Evolutionary conservation across 345 rosid genomes (phyloP).

Genomic region (Eucalyptus grandis): DNA sequence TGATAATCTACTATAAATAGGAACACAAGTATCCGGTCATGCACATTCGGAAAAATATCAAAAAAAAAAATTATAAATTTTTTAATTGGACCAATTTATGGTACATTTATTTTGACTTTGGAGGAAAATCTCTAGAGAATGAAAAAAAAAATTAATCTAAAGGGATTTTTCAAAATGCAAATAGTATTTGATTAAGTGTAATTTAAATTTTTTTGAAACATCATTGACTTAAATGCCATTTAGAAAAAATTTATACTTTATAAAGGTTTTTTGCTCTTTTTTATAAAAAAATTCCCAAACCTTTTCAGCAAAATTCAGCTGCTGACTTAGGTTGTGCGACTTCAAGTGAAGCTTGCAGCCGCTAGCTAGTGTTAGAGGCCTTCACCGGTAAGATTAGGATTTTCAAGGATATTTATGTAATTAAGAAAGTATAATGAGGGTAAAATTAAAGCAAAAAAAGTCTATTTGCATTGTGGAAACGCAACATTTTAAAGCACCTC

Average conservation of each 20-base stretch:
- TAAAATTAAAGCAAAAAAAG: background rate
- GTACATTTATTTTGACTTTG: accelerated
- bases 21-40: background rate
- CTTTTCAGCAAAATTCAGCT: background rate
- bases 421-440: background rate
- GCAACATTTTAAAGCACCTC: background rate
- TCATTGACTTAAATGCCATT: background rate
- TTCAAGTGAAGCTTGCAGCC: background rate
- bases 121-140: background rate
- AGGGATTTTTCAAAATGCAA: background rate
- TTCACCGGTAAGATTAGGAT: accelerated
- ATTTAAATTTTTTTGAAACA: background rate
- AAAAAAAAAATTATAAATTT: too few species aligned
- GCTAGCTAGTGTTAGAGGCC: background rate
- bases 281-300: background rate
- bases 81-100: accelerated
- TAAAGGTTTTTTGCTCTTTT: background rate
- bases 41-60: background rate
- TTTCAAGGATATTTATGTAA: background rate
- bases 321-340: accelerated
- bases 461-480: background rate
- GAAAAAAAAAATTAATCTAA: too few species aligned
- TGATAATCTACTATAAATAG: background rate
- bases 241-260: too few species aligned
- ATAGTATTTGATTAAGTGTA: background rate